Base-by-base conservation (phyloP, 768 basidiomycete species). In the Pulveroboletus sp. region DNA sequence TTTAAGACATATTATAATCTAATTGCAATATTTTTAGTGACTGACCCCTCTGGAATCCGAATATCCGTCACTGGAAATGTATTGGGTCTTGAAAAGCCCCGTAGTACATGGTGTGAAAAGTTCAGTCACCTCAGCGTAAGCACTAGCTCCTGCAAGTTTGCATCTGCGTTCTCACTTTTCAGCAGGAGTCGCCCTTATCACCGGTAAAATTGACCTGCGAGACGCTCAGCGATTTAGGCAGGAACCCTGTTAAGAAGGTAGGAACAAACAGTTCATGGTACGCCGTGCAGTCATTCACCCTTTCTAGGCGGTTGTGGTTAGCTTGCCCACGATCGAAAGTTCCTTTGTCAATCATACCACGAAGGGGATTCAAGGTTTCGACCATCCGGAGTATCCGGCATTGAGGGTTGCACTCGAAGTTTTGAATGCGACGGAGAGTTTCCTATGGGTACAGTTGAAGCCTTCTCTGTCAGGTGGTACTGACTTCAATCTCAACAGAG, bases 31-130 rank as follows among this genome's bases (percentile, higher is more conserved):
- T 28, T 24, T 52, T 8, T 52, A 98, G 93, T 96, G 55, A 87
- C 85, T 11, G 75, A 89, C 53, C 89, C 95, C 3, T 78, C 82
- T 17, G 89, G 85, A 37, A 75, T 93, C 18, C 83, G 96, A 35
- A 87, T 99, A 64, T 88, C 90, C 1, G 87, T 98, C 9, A 81
- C 85, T n/a, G 96, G 96, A 10, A 84, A 96, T 60, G 73, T 99
- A 38, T 60, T 95, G 31, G 67, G 69, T 32, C 64, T 98, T 31
- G 59, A 75, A 15, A 74, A 82, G 15, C 95, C 96, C 2, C 78
- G 86, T 40, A 84, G 82, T 46, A 73, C 78, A 2, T 93, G 90
- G 83, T 74, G 65, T 11, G 80, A 85, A 55, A 76, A 89, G 64
- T 94, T 98, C 65, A 60, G 69, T 5, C 54, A 75, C 46, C 65